Evolutionary conservation across 2,329 filamentous ascomycete species (phyloP), one percentile per base, ranked within the genome.

Genomic region (Graphiopsis chlorocephala): DNA sequence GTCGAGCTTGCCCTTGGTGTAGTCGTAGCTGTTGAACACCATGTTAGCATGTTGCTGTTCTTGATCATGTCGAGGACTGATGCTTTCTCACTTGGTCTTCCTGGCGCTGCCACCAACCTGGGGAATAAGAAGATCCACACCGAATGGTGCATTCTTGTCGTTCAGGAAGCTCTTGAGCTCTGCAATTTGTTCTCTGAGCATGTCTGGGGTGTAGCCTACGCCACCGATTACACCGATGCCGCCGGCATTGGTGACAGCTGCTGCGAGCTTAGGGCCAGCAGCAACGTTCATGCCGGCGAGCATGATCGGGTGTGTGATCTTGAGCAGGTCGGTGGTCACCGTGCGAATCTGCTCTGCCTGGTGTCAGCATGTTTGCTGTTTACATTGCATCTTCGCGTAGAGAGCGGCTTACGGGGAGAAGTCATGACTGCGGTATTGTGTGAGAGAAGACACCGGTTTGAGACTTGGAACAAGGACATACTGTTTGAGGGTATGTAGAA

Each of bases 211-310:
- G 84, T 99, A 99, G 70, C 92, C 90, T 72, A 94, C 90, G 78
- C 95, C 95, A 71, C 95, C 95, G 73, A 99, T 94, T 74, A 99
- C 95, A 81, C 95, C 95, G 67, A 99, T 85, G 75, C 95, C 95
- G 71, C 95, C 95, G 61, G 95, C 95, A 80, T 99, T 97, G 72
- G 94, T 96, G 73, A 99, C 95, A 48, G 95, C 95, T 35, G 95
- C 95, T 61, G 95, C 95, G 75, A 99, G 89, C 85, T 93, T 96
- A 64, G 95, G 95, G 59, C 95, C 95, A 66, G 95, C 95, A 64
- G 95, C 95, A 69, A 98, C 95, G 85, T 99, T 98, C 95, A 99
- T 99, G 78, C 95, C 95, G 73, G 95, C 95, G 68, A 99, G 89
- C 75, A 99, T 84, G 77, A 99, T 84, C 65, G 95, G 95, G 82